Conservation (phyloP, 2,329 filamentous ascomycete genomes). For the Pestalotiopsis sp. region DNA sequence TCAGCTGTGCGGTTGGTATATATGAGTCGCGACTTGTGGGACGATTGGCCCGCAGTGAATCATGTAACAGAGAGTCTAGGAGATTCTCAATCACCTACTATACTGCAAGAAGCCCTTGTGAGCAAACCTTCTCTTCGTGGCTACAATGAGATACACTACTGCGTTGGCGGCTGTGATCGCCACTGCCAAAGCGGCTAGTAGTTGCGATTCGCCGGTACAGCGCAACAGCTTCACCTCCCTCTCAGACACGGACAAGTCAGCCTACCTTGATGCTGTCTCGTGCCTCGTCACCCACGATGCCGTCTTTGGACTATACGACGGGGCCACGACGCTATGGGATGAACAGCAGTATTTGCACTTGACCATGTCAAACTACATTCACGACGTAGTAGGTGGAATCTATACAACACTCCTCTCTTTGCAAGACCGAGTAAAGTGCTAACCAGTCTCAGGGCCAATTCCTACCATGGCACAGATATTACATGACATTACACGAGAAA, state of each 20-base stretch:
- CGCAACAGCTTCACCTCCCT: conserved; percentile 6
- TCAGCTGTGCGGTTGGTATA: background rate
- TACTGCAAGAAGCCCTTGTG: background rate
- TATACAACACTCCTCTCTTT: background rate
- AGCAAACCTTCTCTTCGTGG: background rate
- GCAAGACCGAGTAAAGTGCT: background rate
- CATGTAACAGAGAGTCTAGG: too few species aligned
- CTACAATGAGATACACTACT: background rate
- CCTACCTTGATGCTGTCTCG: background rate
- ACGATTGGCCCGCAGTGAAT: background rate
- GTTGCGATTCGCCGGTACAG: conserved; percentile 6
- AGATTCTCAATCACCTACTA: background rate
- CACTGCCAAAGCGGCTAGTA: background rate
- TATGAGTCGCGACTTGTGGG: background rate
- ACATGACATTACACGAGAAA: conserved; percentile 16
- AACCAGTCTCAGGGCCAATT: conserved; percentile 23
- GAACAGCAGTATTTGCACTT: conserved; percentile 11
- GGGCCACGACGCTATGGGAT: conserved; percentile 9
- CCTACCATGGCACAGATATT: conserved; percentile 21
- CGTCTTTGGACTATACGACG: conserved; percentile 6
- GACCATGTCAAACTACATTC: conserved; percentile 7
- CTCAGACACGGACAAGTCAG: background rate
- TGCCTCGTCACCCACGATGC: conserved; percentile 5
- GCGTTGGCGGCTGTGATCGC: background rate
- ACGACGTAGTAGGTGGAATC: background rate